phyloP scores from a whole-genome alignment of 129 eudicot species.

The Silybum marianum region DNA sequence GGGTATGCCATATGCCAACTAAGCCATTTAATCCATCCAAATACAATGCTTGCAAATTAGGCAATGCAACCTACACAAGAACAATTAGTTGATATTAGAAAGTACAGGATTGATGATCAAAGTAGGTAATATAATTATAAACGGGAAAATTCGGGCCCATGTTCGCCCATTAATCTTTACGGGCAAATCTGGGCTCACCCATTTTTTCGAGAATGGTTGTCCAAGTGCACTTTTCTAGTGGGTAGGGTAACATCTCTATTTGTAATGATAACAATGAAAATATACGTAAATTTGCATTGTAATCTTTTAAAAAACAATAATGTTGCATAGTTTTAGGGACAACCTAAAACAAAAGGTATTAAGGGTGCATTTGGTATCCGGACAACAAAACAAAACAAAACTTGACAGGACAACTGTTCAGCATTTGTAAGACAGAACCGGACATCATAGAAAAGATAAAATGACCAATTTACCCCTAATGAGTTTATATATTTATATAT shows the following conservation, averaged over 20 bases:
- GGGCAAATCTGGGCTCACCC: too few species aligned
- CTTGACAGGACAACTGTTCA: too few species aligned
- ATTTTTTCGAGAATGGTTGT: too few species aligned
- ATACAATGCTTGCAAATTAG: slow-evolving; percentile 38
- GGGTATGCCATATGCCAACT: slow-evolving; percentile 39
- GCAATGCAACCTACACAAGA: slow-evolving; percentile 38
- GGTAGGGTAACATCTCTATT: background rate
- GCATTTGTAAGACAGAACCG: too few species aligned
- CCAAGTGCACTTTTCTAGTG: background rate
- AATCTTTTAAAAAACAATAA: background rate
- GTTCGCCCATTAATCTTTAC: too few species aligned
- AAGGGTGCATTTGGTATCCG: too few species aligned
- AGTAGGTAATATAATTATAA: background rate
- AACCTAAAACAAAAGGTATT: background rate
- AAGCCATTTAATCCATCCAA: slow-evolving; percentile 33
- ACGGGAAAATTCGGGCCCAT: too few species aligned
- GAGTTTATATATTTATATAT: too few species aligned
- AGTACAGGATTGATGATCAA: background rate
- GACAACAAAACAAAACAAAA: too few species aligned
- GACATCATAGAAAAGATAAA: too few species aligned
- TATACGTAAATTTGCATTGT: background rate
- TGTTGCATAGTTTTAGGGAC: background rate
- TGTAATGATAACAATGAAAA: background rate
- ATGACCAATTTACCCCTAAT: too few species aligned
- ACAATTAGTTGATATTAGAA: slow-evolving; percentile 13